Conservation (phyloP, 768 basidiomycete species). For the Leccinum imitatum region DNA sequence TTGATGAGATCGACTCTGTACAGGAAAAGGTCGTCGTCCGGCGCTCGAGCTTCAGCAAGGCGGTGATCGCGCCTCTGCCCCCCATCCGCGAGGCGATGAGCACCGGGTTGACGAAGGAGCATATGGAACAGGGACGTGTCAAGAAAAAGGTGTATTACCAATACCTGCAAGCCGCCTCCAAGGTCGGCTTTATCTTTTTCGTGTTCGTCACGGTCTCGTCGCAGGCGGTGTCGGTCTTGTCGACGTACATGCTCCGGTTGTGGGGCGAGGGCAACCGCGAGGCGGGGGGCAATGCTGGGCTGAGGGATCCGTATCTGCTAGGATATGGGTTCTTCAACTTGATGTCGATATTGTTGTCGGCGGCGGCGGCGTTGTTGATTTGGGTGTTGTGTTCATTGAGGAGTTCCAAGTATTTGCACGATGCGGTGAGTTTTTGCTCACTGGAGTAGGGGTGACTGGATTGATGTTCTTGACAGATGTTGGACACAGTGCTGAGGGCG, state of each 20-base stretch:
- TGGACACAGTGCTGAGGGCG: constrained; percentile 75
- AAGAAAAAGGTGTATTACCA: constrained; percentile 71
- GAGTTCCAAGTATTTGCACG: constrained; percentile 75
- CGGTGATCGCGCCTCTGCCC: constrained; percentile 46
- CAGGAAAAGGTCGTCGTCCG: constrained; percentile 59
- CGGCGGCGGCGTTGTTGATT: constrained; percentile 59
- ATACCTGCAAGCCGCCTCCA: constrained; percentile 81
- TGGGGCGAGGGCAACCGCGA: constrained; percentile 82
- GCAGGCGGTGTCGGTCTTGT: constrained; percentile 60
- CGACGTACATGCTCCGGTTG: constrained; percentile 65
- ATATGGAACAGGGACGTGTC: constrained; percentile 78
- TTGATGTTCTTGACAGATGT: constrained; percentile 52
- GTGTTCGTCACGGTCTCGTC: constrained; percentile 50
- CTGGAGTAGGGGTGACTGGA: neutral
- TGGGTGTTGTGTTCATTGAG: constrained; percentile 77
- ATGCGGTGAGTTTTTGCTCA: constrained; percentile 48
- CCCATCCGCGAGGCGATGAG: constrained; percentile 40
- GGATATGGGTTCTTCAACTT: constrained; percentile 71
- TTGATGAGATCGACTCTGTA: constrained; percentile 32
- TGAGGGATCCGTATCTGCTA: constrained; percentile 54
- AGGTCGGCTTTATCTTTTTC: constrained; percentile 66
- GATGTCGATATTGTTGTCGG: constrained; percentile 52
- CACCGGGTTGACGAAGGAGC: constrained; percentile 61
- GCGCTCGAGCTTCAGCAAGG: constrained; percentile 56
- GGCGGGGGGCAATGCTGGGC: constrained; percentile 54